phyloP scores from a whole-genome alignment of 1,284 basidiomycete species.

The Meira nashicola region DNA sequence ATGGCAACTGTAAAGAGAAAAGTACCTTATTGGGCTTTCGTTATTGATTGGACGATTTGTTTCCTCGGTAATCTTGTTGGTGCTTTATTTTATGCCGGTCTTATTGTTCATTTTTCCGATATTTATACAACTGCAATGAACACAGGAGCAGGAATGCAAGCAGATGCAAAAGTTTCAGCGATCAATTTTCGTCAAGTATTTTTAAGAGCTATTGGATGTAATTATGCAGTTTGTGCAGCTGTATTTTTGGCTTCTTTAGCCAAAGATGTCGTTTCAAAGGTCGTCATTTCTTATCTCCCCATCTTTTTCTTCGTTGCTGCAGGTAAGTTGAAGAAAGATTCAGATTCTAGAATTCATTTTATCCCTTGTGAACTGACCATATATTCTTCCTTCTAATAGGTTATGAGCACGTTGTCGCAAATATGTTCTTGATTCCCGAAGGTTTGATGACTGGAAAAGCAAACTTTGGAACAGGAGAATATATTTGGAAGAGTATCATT shows the following conservation, averaged over 20 bases:
- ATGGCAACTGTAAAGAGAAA: conserved; percentile 34
- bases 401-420: conserved; percentile 63
- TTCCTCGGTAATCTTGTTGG: conserved; percentile 68
- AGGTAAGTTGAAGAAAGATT: too few species aligned
- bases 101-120: conserved; percentile 55
- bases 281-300: conserved; percentile 69
- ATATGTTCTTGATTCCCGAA: conserved; percentile 66
- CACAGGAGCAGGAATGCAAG: conserved; percentile 20
- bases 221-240: conserved; percentile 72
- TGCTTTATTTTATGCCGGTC: conserved; percentile 66
- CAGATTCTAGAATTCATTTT: too few species aligned
- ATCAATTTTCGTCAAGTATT: conserved; percentile 60
- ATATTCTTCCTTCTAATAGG: conserved; percentile 71
- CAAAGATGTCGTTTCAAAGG: conserved; percentile 68
- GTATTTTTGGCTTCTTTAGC: conserved; percentile 74
- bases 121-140: conserved; percentile 29
- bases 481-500: conserved; percentile 68
- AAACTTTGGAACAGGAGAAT: conserved; percentile 55
- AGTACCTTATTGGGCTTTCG: conserved; percentile 35
- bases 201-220: conserved; percentile 70
- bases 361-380: conserved; percentile 62
- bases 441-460: conserved; percentile 53
- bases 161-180: conserved; percentile 24
- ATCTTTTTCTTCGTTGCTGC: conserved; percentile 66
- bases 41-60: conserved; percentile 58